Evolutionary conservation across 345 rosid genomes (phyloP).

Genomic region (Theobroma cacao): DNA sequence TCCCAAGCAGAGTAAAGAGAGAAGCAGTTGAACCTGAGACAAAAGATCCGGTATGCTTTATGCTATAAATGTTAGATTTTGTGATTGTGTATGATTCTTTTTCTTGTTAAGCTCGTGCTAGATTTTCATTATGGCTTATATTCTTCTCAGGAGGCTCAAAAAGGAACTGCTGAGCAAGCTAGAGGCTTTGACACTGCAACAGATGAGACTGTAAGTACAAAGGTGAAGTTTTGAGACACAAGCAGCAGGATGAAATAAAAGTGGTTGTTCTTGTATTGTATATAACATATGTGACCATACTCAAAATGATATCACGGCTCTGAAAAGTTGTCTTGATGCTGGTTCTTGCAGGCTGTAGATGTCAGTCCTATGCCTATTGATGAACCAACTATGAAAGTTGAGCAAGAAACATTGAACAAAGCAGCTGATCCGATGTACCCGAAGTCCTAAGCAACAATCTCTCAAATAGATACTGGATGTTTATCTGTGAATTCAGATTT

Average conservation of each 20-base stretch:
- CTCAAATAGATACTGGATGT: background rate
- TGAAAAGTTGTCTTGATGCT: background rate
- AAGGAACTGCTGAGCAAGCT: slow-evolving; percentile 45
- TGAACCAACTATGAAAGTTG: slow-evolving; percentile 61
- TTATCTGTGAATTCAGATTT: background rate
- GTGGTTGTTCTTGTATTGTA: background rate
- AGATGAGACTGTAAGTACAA: slow-evolving; percentile 51
- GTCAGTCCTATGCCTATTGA: slow-evolving; percentile 53
- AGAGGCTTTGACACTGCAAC: slow-evolving; percentile 46
- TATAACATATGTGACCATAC: background rate
- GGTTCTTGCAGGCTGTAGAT: slow-evolving; percentile 46
- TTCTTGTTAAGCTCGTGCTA: background rate
- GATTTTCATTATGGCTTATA: background rate
- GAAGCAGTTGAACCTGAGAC: slow-evolving; percentile 10
- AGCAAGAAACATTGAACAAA: slow-evolving; percentile 58
- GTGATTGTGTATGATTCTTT: background rate
- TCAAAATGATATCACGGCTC: background rate
- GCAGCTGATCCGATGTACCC: slow-evolving; percentile 48
- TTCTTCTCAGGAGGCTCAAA: slow-evolving; percentile 54
- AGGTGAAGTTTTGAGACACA: slow-evolving; percentile 33
- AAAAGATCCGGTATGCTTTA: slow-evolving; percentile 7
- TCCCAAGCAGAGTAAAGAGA: slow-evolving; percentile 20
- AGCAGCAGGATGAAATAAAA: background rate
- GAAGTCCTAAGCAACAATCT: slow-evolving; percentile 32
- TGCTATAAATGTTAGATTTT: background rate